A percentile compares a stretch with the other conserved stretches of the same genome.
These are phyloP conservation scores for Zelopaecilomyces penicillatus DNA, from an alignment of 2,329 filamentous ascomycete genomes.

Conservation along the genomic window DNA sequence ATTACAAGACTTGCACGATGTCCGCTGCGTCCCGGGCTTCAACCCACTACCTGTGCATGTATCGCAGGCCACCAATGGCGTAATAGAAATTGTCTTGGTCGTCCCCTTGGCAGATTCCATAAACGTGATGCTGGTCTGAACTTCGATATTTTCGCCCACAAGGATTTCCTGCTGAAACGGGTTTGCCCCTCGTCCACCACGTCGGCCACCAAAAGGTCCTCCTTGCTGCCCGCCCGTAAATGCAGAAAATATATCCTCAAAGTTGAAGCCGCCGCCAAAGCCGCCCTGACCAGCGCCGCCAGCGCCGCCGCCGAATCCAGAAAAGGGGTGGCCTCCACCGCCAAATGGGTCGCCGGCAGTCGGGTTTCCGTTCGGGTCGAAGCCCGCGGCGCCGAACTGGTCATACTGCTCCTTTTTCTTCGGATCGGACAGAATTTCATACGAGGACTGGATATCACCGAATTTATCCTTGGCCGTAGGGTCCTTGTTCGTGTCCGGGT, in stretches of 20 bases:
- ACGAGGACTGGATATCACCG: slow-evolving; percentile 83
- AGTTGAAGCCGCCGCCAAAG: slow-evolving; percentile 80
- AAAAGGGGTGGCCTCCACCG: slow-evolving; percentile 52
- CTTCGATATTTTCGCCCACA: slow-evolving; percentile 93
- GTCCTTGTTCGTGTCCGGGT: slow-evolving; percentile 98
- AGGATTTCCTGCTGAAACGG: slow-evolving; percentile 72
- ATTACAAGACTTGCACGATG: slow-evolving; percentile 69
- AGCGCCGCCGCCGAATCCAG: slow-evolving; percentile 40
- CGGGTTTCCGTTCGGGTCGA: slow-evolving; percentile 64
- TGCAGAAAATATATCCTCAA: slow-evolving; percentile 89
- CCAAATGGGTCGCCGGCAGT: slow-evolving; percentile 55
- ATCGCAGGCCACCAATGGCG: slow-evolving; percentile 70
- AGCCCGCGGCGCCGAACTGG: slow-evolving; percentile 79
- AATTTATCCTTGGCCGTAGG: slow-evolving; percentile 90
- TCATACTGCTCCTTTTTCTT: slow-evolving; percentile 92
- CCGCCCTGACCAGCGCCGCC: slow-evolving; percentile 63
- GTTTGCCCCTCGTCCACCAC: slow-evolving; percentile 40
- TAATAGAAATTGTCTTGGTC: slow-evolving; percentile 78
- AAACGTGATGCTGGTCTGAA: slow-evolving; percentile 87
- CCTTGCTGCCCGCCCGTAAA: slow-evolving; percentile 57
- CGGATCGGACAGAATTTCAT: slow-evolving; percentile 86
- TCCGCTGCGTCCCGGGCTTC: slow-evolving; percentile 68
- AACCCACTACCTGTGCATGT: slow-evolving; percentile 78
- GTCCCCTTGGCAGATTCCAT: slow-evolving; percentile 93
- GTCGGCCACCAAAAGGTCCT: slow-evolving; percentile 42